Conservation (phyloP, 805 yeast genomes). For the Wickerhamiella hasegawae region DNA sequence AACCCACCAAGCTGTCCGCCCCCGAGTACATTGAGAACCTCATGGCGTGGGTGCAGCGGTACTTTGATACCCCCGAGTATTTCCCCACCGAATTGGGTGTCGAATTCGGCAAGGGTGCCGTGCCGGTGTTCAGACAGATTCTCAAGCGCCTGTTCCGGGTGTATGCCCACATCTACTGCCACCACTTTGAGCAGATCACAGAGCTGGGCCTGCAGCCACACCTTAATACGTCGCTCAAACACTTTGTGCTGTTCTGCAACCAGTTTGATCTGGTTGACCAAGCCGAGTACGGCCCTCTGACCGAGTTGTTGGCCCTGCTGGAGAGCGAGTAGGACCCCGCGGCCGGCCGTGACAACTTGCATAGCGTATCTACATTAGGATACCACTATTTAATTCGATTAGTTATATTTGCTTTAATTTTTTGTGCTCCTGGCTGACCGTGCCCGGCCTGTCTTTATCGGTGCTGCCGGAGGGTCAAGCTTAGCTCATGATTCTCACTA, state of each 20-base stretch:
- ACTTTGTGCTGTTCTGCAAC: slow-evolving; percentile 71
- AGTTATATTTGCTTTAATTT: background rate
- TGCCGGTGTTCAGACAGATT: slow-evolving; percentile 63
- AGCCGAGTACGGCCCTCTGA: slow-evolving; percentile 84
- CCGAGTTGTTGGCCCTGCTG: slow-evolving; percentile 64
- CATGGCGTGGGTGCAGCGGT: slow-evolving; percentile 91
- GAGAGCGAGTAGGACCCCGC: slow-evolving; percentile 30
- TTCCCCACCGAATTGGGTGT: slow-evolving; percentile 85
- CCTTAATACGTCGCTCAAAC: slow-evolving; percentile 85
- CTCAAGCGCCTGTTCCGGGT: slow-evolving; percentile 84
- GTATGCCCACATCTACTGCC: slow-evolving; percentile 95
- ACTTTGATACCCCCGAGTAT: slow-evolving; percentile 74
- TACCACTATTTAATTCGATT: too few relatives aligned
- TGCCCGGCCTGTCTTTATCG: background rate
- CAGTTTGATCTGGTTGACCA: slow-evolving; percentile 65
- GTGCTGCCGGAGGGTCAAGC: too few relatives aligned
- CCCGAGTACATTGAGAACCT: slow-evolving; percentile 88
- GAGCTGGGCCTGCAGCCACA: slow-evolving; percentile 88
- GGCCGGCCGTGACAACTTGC: too few relatives aligned
- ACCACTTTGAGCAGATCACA: slow-evolving; percentile 88
- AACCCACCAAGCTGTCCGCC: slow-evolving; percentile 80
- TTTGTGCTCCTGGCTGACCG: background rate
- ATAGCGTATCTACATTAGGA: too few relatives aligned
- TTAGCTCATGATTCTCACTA: too few relatives aligned
- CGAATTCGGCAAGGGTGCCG: slow-evolving; percentile 80